These are phyloP conservation scores for Salvia miltiorrhiza DNA, from an alignment of 257 asterid genomes.

Conservation along the genomic window DNA sequence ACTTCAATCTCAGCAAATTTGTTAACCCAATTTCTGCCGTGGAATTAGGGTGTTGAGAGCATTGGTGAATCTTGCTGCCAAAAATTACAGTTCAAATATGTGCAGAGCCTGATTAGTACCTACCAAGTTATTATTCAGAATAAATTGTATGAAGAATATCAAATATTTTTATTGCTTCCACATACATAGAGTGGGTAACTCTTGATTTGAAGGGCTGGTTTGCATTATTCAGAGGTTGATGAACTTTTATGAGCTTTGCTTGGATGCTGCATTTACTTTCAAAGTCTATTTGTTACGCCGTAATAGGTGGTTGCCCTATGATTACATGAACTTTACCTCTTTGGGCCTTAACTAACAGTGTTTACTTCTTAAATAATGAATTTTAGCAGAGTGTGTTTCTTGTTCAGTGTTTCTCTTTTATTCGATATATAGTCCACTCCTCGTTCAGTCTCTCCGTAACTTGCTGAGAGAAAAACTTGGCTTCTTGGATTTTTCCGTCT, in stretches of 20 bases:
- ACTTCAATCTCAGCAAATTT: no score
- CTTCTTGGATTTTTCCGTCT: not conserved
- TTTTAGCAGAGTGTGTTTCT: not conserved
- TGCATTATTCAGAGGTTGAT: conserved; percentile 1
- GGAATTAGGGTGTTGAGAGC: no score
- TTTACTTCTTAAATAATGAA: not conserved
- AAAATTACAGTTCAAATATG: not conserved
- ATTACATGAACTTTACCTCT: not conserved
- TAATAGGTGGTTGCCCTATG: not conserved
- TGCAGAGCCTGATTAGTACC: not conserved
- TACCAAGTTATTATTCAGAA: not conserved
- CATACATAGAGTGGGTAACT: not conserved
- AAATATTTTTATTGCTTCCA: not conserved
- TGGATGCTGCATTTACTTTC: not conserved
- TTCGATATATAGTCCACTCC: not conserved
- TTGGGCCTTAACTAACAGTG: not conserved
- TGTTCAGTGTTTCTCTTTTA: not conserved
- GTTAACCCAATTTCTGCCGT: no score
- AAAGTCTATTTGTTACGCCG: not conserved
- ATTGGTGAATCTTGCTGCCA: no score
- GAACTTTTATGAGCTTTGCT: not conserved
- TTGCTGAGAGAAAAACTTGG: not conserved
- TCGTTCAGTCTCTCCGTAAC: not conserved
- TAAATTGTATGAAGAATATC: not conserved
- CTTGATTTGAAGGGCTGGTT: not conserved